Base-by-base conservation (phyloP, 2,329 filamentous ascomycete species). In the Colletotrichum sp. region DNA sequence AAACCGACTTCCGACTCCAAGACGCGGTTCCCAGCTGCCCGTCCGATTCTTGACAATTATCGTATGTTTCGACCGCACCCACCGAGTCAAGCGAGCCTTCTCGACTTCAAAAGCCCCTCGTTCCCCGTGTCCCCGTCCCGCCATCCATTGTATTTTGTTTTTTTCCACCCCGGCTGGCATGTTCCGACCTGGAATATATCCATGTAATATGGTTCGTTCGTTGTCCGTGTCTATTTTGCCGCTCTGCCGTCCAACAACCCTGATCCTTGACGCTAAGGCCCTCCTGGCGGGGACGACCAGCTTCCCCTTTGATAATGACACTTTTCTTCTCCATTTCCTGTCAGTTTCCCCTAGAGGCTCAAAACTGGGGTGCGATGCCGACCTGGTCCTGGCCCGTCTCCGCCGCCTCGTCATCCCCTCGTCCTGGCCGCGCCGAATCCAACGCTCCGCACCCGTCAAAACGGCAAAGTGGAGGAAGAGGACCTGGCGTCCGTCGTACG, bases 331-430 rank as follows among this genome's bases (percentile, higher is more conserved):
- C 66, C 34, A 57, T 59, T 43, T 47, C 29, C 43, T 59, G 36
- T 36, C 66, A 65, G 36, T 54, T 57, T 36, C 36, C 51, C 21
- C 59, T 54, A 57, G 59, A 38, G 66, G 18, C 18, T 67, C 21
- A 24, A 47, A n/a, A 34, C 71, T 13, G 62, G 71, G 68, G 62
- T 66, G 16, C 27, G 27, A 8, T 66, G 43, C 63, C 27, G 43
- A 18, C 55, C 62, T 71, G 47, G 24, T 66, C 62, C 69, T 63
- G 29, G 68, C 15, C 64, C 16, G 71, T 62, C 62, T 72, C 71
- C 68, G 71, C 69, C 55, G 64, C 34, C 62, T 66, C 61, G 62
- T 70, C 55, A 66, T 70, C 43, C 67, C 66, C 70, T 54, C 67
- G 67, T 61, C 67, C 67, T 73, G 47, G 68, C 47, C 51, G 47